These are phyloP conservation scores for Areca catechu DNA, from an alignment of 176 grass and related monocot species.

Conservation along the genomic window DNA sequence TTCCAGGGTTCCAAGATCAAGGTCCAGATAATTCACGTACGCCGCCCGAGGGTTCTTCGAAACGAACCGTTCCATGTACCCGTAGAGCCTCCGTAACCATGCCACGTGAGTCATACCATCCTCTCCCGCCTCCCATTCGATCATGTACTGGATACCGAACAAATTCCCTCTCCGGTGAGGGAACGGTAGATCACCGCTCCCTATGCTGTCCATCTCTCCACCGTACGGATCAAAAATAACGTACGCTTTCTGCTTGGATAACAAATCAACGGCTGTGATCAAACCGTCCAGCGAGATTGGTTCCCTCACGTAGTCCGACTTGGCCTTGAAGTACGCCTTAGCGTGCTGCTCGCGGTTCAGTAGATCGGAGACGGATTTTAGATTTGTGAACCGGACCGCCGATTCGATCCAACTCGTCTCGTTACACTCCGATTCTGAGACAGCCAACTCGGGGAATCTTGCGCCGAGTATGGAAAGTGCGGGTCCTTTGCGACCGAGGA, in stretches of 20 bases:
- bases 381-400: slow-evolving; percentile 24
- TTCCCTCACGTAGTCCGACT: slow-evolving; percentile 47
- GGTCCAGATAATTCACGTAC: slow-evolving; percentile 61
- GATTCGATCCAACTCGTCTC: slow-evolving; percentile 67
- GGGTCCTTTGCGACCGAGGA: slow-evolving; percentile 7
- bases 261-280: slow-evolving; percentile 7
- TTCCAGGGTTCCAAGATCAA: slow-evolving; percentile 36
- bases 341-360: background rate
- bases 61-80: slow-evolving; percentile 35
- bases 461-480: slow-evolving; percentile 20
- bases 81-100: slow-evolving; percentile 41
- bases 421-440: slow-evolving; percentile 9
- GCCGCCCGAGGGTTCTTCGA: slow-evolving; percentile 28
- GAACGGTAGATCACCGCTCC: slow-evolving; percentile 24
- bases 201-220: slow-evolving; percentile 35
- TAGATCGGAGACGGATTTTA: slow-evolving; percentile 11
- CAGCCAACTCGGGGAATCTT: slow-evolving; percentile 30
- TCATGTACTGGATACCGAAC: slow-evolving; percentile 46
- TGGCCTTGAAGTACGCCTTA: slow-evolving; percentile 32
- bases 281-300: slow-evolving; percentile 11
- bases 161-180: slow-evolving; percentile 37
- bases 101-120: slow-evolving; percentile 1
- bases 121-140: slow-evolving; percentile 13
- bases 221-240: slow-evolving; percentile 58
- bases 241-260: slow-evolving; percentile 24